Evolutionary conservation across 2,329 filamentous ascomycete genomes (phyloP).

Genomic region (Ophiostoma sp.): DNA sequence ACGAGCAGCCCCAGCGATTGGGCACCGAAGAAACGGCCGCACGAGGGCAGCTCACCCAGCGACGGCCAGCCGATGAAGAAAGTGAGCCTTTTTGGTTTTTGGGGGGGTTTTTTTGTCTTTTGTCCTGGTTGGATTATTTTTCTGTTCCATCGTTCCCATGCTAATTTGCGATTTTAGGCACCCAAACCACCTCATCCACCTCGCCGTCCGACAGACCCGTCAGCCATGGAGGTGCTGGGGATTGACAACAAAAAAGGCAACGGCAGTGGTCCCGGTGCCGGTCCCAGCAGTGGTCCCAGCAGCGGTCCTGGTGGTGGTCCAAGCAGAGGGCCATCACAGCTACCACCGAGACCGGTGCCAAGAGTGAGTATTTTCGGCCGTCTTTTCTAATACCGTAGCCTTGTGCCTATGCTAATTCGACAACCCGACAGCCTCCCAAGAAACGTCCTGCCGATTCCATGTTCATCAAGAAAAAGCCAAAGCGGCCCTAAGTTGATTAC

Average conservation of each 20-base stretch:
- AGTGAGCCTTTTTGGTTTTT: too few species aligned
- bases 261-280: slow-evolving; percentile 30
- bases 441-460: slow-evolving; percentile 47
- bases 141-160: neutral
- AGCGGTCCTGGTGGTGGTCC: neutral
- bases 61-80: slow-evolving; percentile 42
- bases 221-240: slow-evolving; percentile 54
- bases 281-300: neutral
- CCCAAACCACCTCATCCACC: slow-evolving; percentile 24
- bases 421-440: slow-evolving; percentile 24
- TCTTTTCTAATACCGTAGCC: neutral
- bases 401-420: neutral
- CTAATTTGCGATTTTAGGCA: neutral
- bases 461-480: slow-evolving; percentile 42
- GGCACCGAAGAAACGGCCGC: slow-evolving; percentile 45
- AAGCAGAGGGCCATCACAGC: slow-evolving; percentile 15
- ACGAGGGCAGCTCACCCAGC: slow-evolving; percentile 38
- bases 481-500: slow-evolving; percentile 7
- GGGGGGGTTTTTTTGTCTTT: too few species aligned
- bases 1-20: slow-evolving; percentile 38
- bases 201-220: slow-evolving; percentile 45
- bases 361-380: neutral
- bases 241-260: slow-evolving; percentile 35
- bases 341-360: slow-evolving; percentile 18
- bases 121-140: neutral